phyloP scores from a whole-genome alignment of 352 stramenopile species.

The Phytophthora crassamura region DNA sequence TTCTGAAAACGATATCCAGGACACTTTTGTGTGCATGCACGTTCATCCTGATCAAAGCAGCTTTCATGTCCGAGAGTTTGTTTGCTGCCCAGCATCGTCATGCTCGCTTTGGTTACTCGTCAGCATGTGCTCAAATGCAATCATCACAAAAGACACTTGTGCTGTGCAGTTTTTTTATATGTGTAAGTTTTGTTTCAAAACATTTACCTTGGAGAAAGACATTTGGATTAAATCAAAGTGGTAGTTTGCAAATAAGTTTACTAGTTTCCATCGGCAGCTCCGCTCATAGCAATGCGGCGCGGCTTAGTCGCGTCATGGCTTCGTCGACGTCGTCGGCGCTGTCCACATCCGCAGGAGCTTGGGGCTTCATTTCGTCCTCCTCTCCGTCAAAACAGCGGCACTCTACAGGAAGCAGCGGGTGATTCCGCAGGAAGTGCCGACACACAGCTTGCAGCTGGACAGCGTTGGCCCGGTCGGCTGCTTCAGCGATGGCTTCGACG shows the following conservation, averaged over 20 bases:
- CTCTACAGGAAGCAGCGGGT: conserved; percentile 32
- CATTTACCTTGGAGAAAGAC: neutral
- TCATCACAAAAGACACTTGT: too few species aligned
- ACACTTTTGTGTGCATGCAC: too few species aligned
- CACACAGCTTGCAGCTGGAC: conserved; percentile 92
- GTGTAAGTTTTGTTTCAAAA: too few species aligned
- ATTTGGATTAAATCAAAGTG: too few species aligned
- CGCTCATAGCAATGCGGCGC: conserved; percentile 29
- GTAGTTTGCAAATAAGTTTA: too few species aligned
- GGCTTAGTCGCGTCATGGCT: conserved; percentile 16
- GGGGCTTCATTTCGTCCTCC: conserved; percentile 26
- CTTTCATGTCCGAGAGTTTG: too few species aligned
- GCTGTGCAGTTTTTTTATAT: too few species aligned
- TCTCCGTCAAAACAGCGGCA: conserved; percentile 28
- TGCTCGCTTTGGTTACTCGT: too few species aligned
- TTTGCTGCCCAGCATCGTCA: too few species aligned
- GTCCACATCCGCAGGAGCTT: conserved; percentile 14
- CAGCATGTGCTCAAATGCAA: too few species aligned
- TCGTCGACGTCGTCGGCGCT: conserved; percentile 13
- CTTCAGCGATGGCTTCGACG: conserved; percentile 87
- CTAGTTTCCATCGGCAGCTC: conserved; percentile 5
- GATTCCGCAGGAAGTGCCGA: conserved; percentile 93
- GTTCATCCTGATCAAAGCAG: too few species aligned
- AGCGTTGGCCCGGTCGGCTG: conserved; percentile 92
- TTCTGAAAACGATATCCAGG: too few species aligned